Percentiles rank a stretch among this genome's conserved stretches.
Conservation (phyloP, 2,329 filamentous ascomycete species). For the Aspergillus awamori region DNA sequence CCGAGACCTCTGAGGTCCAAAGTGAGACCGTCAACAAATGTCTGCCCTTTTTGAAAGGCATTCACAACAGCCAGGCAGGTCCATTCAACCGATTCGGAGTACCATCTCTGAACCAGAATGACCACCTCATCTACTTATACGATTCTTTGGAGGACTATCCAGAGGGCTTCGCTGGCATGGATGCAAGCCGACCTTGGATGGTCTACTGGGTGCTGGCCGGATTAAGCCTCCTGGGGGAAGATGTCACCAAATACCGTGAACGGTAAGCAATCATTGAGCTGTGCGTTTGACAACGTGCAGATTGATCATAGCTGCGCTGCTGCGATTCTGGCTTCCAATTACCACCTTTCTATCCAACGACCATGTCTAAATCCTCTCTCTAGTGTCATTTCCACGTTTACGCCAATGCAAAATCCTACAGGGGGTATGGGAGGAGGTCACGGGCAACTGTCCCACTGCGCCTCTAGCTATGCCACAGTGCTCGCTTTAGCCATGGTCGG, state of each 20-base stretch:
- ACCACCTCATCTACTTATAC: constrained; percentile 55
- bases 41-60: constrained; percentile 65
- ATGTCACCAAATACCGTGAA: constrained; percentile 66
- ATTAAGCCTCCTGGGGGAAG: constrained; percentile 74
- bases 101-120: constrained; percentile 68
- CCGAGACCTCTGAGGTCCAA: constrained; percentile 69
- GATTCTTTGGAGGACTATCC: constrained; percentile 64
- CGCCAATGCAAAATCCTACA: constrained; percentile 75
- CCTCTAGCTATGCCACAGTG: constrained; percentile 82
- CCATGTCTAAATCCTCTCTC: constrained; percentile 16
- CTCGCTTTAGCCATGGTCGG: constrained; percentile 79
- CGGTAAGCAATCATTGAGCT: constrained; percentile 47
- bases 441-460: constrained; percentile 85
- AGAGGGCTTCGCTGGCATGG: constrained; percentile 69
- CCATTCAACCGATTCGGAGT: constrained; percentile 72
- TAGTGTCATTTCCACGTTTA: constrained; percentile 71
- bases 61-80: constrained; percentile 51
- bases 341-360: neutral
- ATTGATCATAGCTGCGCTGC: too few species aligned
- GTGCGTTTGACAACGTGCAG: too few species aligned
- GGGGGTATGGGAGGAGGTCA: constrained; percentile 95
- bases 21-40: constrained; percentile 69
- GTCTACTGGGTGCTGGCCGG: constrained; percentile 88
- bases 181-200: constrained; percentile 90
- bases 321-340: too few species aligned